These are phyloP conservation scores for Tritrichomonas foetus DNA, from an alignment of 208 protist species.

Conservation along the genomic window DNA sequence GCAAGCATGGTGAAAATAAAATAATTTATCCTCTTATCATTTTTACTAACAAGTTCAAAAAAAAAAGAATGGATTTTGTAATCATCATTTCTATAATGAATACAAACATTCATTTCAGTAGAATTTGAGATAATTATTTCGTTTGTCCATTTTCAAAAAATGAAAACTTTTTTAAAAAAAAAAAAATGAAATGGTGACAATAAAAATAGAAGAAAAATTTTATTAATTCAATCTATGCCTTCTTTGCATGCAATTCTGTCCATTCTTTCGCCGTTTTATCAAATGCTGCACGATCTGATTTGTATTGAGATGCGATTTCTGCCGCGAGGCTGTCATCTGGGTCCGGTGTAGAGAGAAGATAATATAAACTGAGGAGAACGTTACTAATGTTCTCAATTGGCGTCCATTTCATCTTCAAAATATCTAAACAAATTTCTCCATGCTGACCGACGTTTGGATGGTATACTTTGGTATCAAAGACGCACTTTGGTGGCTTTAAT, in stretches of 20 bases:
- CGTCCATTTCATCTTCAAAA: background rate
- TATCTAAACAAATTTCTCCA: slow-evolving; percentile 9
- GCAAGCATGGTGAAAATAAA: too few species aligned
- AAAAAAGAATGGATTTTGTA: too few species aligned
- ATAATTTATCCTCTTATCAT: too few species aligned
- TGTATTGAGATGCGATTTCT: background rate
- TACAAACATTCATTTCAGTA: too few species aligned
- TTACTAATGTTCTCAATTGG: background rate
- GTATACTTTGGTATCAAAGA: background rate
- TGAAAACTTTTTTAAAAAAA: too few species aligned
- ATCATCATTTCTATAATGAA: too few species aligned
- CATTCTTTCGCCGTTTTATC: background rate
- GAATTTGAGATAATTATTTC: too few species aligned
- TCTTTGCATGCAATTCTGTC: background rate
- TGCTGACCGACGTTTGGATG: background rate
- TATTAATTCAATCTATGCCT: background rate
- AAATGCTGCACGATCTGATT: background rate
- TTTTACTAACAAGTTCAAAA: too few species aligned
- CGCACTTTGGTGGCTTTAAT: slow-evolving; percentile 62
- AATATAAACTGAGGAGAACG: background rate
- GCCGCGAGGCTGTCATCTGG: background rate
- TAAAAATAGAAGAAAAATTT: background rate
- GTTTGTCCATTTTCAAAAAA: too few species aligned
- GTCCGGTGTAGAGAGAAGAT: background rate
- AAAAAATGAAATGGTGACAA: too few species aligned